Evolutionary conservation across 345 rosid genomes (phyloP), one percentile per base, ranked within the genome.

Genomic region (Eucalyptus camaldulensis): DNA sequence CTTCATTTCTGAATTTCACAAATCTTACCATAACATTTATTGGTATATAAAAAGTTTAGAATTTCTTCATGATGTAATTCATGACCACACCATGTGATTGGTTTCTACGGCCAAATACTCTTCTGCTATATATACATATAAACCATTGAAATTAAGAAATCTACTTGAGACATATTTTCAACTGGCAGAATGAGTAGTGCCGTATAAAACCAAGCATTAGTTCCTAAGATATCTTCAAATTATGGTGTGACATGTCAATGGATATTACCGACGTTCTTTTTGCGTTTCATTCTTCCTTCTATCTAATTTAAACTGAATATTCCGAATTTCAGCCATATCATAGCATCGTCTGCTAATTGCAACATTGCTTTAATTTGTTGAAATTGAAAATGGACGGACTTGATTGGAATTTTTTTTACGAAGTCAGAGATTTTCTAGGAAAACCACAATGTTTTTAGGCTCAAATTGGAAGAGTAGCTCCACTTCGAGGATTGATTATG

Each of bases 121-220:
- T 65, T 65, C 3, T 65, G 72, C 9, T 7, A 56, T 12, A 25
- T 27, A 60, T 13, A 58, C 1, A 29, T 29, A 29, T 13, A 72
- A 10, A 72, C 25, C 24, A 72, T 0, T 33, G 44, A 3, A 33
- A 19, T 67, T 31, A 67, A 16, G 43, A 69, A 69, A 31, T 33
- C 43, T 31, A 31, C 24, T 72, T 21, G 44, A 19, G 44, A 33
- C 25, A 33, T 72, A 72, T 19, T 69, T 69, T 69, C 45, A 21
- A 5, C 13, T 37, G 1, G 81, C 45, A 5, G 3, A 19, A 72
- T 1, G 44, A 37, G 25, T 19, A 72, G 15, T 0, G 27, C 2
- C 5, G 3, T 37, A 37, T 40, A 76, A 43, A 76, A 37, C 47
- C 47, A 37, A 37, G 27, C 47, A 21, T 21, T 37, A 37, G 5